A percentile compares a stretch with the other conserved stretches of the same genome.
phyloP scores from a whole-genome alignment of 176 grass and related monocot species.

The Eremochloa ophiuroides region DNA sequence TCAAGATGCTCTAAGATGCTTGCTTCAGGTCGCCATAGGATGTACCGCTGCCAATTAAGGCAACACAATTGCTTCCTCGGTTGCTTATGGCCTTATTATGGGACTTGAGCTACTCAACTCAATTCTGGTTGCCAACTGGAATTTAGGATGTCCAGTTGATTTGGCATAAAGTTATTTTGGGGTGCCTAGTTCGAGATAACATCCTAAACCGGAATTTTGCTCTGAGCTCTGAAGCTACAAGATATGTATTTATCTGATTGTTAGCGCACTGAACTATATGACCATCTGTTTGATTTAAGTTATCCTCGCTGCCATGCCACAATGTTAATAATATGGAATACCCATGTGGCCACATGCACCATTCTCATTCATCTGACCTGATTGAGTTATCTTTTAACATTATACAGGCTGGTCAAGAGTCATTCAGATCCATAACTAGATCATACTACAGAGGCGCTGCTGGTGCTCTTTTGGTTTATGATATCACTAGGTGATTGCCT shows the following conservation, averaged over 20 bases:
- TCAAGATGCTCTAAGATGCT: too few species aligned
- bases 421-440: constrained; percentile 77
- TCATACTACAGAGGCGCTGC: constrained; percentile 83
- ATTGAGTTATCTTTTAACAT: not conserved
- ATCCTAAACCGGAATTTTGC: too few species aligned
- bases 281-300: not conserved
- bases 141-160: not conserved
- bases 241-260: too few species aligned
- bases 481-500: constrained; percentile 50
- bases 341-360: not conserved
- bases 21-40: not conserved
- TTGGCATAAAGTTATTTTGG: not conserved
- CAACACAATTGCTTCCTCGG: not conserved
- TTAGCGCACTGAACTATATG: not conserved
- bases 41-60: too few species aligned
- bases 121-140: not conserved
- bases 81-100: not conserved
- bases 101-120: not conserved
- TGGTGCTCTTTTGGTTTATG: constrained; percentile 73
- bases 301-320: not conserved
- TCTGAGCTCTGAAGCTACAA: not conserved
- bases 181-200: not conserved
- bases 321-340: not conserved
- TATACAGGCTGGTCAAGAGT: constrained; percentile 67
- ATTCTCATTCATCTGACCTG: not conserved